Evolutionary conservation across 1,284 basidiomycete species (phyloP), one percentile per base, ranked within the genome.

Genomic region (Fomitopsis schrenkii): DNA sequence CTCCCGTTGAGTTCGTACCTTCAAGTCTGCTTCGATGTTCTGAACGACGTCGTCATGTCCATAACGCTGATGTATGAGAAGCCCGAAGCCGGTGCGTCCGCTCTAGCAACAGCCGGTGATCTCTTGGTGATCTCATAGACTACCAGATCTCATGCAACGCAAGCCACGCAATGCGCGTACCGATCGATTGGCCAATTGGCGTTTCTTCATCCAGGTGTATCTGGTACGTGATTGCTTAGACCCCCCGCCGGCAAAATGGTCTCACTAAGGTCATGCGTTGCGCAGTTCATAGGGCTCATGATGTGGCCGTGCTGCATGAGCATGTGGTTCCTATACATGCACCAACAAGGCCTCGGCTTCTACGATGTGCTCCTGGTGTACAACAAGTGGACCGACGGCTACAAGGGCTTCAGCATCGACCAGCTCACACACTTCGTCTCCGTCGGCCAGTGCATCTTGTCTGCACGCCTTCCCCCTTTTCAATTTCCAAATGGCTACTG

Each of bases 171-270:
- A 90, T 62, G 79, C 83, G 28, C 84, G 78, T 61, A 83, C 70
- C 5, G 84, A 86, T 60, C 76, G 83, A 17, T 76, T 86, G 14
- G 82, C 77, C 0, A 76, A 82, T 61, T 73, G 75, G 71, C 72
- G 70, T 26, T 78, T 90, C 50, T 77, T 90, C 55, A 64, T 81
- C 6, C 89, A 91, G 42, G 86, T 87, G 1, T 91, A 91, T 71
- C 74, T 82, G 8, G 87, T 88, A 72, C 70, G 88, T 19, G 28
- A 86, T 17, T 58, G 87, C 14, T 61, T 83, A n/a, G 80, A 87
- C 5, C 30, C 68, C 38, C 9, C 10, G 35, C 10, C 35, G 22
- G 30, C 30, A 33, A 33, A 33, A 33, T 8, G 30, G 8, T 33
- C 12, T 40, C 38, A 15, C 5, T 40, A 8, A 40, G 1, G 38